Percentiles rank a stretch among this genome's conserved stretches.
phyloP scores from a whole-genome alignment of 2,329 filamentous ascomycete genomes.

The Fusarium tanahbumbuense region DNA sequence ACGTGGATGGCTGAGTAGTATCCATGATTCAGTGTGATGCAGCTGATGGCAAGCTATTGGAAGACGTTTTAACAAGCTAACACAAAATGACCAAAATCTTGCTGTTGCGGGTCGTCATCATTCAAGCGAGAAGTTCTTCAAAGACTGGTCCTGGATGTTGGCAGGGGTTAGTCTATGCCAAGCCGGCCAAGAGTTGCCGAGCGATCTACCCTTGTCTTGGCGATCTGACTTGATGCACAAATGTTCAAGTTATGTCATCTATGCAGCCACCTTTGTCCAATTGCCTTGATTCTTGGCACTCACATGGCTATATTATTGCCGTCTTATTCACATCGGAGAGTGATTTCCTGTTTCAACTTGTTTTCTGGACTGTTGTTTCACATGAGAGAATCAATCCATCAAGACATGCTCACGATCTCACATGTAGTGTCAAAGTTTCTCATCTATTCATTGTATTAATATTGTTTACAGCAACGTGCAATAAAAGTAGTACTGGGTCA shows the following conservation, averaged over 20 bases:
- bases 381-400: background rate
- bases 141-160: conserved; percentile 4
- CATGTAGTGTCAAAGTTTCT: background rate
- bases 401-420: background rate
- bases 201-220: conserved; percentile 39
- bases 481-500: background rate
- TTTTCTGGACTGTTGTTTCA: background rate
- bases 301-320: background rate
- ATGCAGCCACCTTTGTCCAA: conserved; percentile 20
- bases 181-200: conserved; percentile 44
- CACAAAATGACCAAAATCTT: conserved; percentile 7
- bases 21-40: conserved; percentile 17
- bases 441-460: background rate
- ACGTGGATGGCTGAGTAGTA: background rate
- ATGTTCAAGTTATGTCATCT: conserved; percentile 25
- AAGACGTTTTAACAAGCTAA: background rate
- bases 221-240: conserved; percentile 24
- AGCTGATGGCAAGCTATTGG: conserved; percentile 1
- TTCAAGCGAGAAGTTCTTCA: background rate
- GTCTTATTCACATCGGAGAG: conserved; percentile 4
- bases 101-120: conserved; percentile 19
- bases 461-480: background rate
- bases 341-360: background rate
- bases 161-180: conserved; percentile 31
- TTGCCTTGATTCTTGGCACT: conserved; percentile 16